Conservation (phyloP, 768 basidiomycete genomes). For the Podaxis pistillaris region DNA sequence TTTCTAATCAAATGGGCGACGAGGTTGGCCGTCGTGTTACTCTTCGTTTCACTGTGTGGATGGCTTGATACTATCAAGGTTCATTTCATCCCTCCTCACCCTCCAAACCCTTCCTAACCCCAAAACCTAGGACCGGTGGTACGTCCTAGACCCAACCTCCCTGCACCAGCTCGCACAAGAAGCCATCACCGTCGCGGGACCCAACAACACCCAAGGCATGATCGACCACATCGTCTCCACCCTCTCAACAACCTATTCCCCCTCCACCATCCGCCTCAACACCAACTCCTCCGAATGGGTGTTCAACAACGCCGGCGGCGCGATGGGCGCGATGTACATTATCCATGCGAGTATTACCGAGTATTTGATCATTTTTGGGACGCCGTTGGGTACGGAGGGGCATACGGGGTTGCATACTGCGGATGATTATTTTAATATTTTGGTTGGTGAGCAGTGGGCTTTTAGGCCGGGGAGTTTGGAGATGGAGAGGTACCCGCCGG, state of each 20-base stretch:
- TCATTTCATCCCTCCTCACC: slow-evolving; percentile 14
- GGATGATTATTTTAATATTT: slow-evolving; percentile 97
- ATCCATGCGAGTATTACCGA: slow-evolving; percentile 97
- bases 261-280: slow-evolving; percentile 64
- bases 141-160: slow-evolving; percentile 72
- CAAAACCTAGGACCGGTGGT: slow-evolving; percentile 72
- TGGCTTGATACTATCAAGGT: slow-evolving; percentile 70
- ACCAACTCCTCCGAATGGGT: slow-evolving; percentile 80
- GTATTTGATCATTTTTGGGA: slow-evolving; percentile 95
- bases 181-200: slow-evolving; percentile 60
- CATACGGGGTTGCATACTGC: slow-evolving; percentile 93
- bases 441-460: slow-evolving; percentile 94
- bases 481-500: slow-evolving; percentile 83
- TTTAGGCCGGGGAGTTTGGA: slow-evolving; percentile 78
- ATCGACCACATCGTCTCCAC: slow-evolving; percentile 80
- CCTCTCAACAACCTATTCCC: slow-evolving; percentile 45
- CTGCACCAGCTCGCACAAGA: slow-evolving; percentile 74
- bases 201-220: slow-evolving; percentile 68
- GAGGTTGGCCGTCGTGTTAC: slow-evolving; percentile 30
- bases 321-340: slow-evolving; percentile 98
- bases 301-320: slow-evolving; percentile 96
- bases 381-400: slow-evolving; percentile 95
- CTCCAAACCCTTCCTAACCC: background rate
- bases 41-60: slow-evolving; percentile 39
- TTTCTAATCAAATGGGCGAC: slow-evolving; percentile 34